phyloP scores from a whole-genome alignment of 2,329 filamentous ascomycete species.

The Dactylella cylindrospora region DNA sequence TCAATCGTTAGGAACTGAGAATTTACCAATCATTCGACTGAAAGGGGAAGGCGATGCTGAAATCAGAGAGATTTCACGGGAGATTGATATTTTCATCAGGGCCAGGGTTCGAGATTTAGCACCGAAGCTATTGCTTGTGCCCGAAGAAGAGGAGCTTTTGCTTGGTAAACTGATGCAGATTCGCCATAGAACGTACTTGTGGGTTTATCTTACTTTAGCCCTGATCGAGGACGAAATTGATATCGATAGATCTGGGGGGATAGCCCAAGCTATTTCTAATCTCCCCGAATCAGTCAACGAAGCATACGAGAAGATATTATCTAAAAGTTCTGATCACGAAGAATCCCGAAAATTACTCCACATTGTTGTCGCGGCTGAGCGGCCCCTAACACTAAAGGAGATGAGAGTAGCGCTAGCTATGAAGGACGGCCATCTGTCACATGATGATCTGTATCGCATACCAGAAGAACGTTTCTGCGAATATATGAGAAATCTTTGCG shows the following conservation, averaged over 20 bases:
- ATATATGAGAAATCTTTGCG: constrained; percentile 23
- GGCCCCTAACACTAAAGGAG: constrained; percentile 16
- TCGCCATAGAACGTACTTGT: constrained; percentile 16
- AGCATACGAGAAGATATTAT: constrained; percentile 17
- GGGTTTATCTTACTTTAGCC: constrained; percentile 5
- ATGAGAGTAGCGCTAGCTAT: constrained; percentile 16
- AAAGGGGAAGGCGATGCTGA: constrained; percentile 44
- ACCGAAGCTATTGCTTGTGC: background rate
- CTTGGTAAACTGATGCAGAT: background rate
- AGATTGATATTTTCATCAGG: constrained; percentile 47
- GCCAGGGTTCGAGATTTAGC: constrained; percentile 6
- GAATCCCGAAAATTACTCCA: constrained; percentile 4
- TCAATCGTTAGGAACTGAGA: constrained; percentile 6
- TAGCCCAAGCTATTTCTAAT: background rate
- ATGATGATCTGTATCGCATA: background rate
- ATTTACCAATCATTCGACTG: constrained; percentile 13
- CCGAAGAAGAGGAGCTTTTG: background rate
- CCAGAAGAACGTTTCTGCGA: constrained; percentile 1
- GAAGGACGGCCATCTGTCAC: background rate
- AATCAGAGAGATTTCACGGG: constrained; percentile 41
- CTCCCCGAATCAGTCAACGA: constrained; percentile 17
- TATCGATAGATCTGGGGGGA: constrained; percentile 2
- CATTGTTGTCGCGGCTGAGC: constrained; percentile 9
- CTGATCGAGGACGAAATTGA: constrained; percentile 5
- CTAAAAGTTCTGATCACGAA: constrained; percentile 1